Conservation (phyloP, 2,329 filamentous ascomycete species). For the Epicoccum sorghinum region DNA sequence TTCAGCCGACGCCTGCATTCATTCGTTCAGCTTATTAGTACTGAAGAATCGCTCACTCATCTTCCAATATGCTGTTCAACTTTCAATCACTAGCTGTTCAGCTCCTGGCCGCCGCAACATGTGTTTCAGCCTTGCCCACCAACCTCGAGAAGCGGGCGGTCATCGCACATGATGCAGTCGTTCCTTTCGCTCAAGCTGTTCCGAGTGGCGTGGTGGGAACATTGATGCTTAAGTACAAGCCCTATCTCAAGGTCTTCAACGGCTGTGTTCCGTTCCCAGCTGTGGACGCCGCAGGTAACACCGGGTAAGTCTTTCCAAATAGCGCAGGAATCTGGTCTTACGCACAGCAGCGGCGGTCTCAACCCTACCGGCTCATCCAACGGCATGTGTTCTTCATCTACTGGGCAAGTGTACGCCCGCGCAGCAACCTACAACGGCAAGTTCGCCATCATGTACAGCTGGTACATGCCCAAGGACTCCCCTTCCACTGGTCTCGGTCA, state of each 20-base stretch:
- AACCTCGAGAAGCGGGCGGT: constrained; percentile 48
- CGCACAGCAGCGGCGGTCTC: constrained; percentile 52
- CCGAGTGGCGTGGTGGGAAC: constrained; percentile 55
- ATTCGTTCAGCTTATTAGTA: too few relatives aligned
- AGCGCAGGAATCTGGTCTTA: too few relatives aligned
- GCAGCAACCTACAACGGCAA: constrained; percentile 48
- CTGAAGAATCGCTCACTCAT: not conserved
- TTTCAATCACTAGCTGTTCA: constrained; percentile 29
- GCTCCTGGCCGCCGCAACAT: constrained; percentile 28
- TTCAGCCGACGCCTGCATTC: not conserved
- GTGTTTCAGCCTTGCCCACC: constrained; percentile 32
- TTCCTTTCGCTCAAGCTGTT: constrained; percentile 61
- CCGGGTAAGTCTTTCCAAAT: constrained; percentile 58
- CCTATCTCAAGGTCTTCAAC: constrained; percentile 60
- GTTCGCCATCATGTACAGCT: constrained; percentile 60
- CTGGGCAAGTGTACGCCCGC: constrained; percentile 60
- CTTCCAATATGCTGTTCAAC: constrained; percentile 31
- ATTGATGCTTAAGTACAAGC: constrained; percentile 63
- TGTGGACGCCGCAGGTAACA: constrained; percentile 64
- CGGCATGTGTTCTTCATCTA: constrained; percentile 51
- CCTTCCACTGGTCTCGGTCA: constrained; percentile 56
- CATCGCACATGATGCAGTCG: constrained; percentile 55
- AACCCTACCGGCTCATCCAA: constrained; percentile 47
- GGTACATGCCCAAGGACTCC: constrained; percentile 59
- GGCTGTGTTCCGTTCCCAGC: constrained; percentile 69